Base-by-base conservation (phyloP, 2,329 filamentous ascomycete species). In the Fonsecaea multimorphosa region DNA sequence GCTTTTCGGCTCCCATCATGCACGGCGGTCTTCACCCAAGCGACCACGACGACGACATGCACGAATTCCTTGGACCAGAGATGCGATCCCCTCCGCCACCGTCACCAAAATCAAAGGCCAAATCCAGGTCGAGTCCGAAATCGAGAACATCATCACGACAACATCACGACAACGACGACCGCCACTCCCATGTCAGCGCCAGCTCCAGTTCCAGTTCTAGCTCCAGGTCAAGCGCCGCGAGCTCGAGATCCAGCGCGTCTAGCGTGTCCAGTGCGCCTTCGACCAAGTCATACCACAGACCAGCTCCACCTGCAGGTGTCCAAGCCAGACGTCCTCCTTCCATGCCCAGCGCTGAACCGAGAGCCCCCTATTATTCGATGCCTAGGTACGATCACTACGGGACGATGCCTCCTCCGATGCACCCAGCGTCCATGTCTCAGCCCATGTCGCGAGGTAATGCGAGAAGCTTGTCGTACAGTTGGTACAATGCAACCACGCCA, bases 401-500 rank as follows among this genome's bases (percentile, higher is more conserved):
- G n/a, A n/a, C 32, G 24, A 31, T 40, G 31, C 46, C 44, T 29
- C 19, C 44, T 6, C 46, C 44, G 11, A 60, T 60, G 53, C 34
- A 31, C 32, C 32, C 32, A 12, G 29, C 8, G 29, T 31, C 36
- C 2, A 12, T 34, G 32, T 31, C 29, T 7, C 16, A 19, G 16
- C 55, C 58, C 19, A 57, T 44, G 24, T 40, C 61, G 1, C 40
- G 53, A 12, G 51, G 40, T 14, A 64, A 34, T 36, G 65, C 53
- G 19, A 58, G 67, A 52, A 67, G 65, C 49, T 38, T 69, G 44
- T 67, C 64, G n/a, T 69, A 67, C 55, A 67, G 57, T 53, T 69
- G 67, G 67, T 69, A 69, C 52, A 69, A 69, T 62, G 67, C 67
- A 11, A 69, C 67, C 6, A 69, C 67, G 38, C 67, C 67, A 14